These are phyloP conservation scores for Euphorbia celastroides DNA, from an alignment of 441 rosid species.

Conservation along the genomic window DNA sequence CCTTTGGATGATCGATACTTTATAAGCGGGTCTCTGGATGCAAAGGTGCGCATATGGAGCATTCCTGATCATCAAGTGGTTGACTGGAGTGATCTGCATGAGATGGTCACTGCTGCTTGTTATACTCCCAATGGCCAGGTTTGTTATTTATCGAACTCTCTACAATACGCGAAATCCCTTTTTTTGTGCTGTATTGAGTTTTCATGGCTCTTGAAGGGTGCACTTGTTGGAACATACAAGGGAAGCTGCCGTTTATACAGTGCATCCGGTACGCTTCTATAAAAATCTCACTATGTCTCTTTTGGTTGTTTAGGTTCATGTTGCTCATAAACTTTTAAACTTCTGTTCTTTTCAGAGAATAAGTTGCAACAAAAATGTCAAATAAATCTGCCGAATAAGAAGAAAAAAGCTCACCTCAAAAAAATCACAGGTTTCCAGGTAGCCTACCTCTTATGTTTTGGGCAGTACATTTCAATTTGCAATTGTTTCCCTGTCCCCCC, in stretches of 20 bases:
- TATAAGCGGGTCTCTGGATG: conserved; percentile 96
- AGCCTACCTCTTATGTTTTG: conserved; percentile 10
- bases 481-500: conserved; percentile 3
- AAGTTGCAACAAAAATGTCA: conserved; percentile 74
- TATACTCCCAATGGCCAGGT: conserved; percentile 99
- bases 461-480: background rate
- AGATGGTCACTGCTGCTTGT: conserved; percentile 98
- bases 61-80: conserved; percentile 93
- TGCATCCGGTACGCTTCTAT: conserved; percentile 53
- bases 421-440: conserved; percentile 99
- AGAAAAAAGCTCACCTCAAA: conserved; percentile 86
- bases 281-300: background rate
- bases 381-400: conserved; percentile 83
- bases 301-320: background rate
- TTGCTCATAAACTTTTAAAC: conserved; percentile 10
- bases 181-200: conserved; percentile 21
- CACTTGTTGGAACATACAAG: conserved; percentile 88
- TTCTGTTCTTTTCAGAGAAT: conserved; percentile 49
- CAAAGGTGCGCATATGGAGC: conserved; percentile 97
- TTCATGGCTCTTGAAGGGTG: conserved; percentile 61
- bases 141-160: background rate
- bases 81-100: conserved; percentile 96
- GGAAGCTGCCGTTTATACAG: conserved; percentile 82
- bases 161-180: background rate
- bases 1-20: conserved; percentile 95